Evolutionary conservation across 108 stramenopile species (phyloP).

Genomic region (Aurantiochytrium sp.): DNA sequence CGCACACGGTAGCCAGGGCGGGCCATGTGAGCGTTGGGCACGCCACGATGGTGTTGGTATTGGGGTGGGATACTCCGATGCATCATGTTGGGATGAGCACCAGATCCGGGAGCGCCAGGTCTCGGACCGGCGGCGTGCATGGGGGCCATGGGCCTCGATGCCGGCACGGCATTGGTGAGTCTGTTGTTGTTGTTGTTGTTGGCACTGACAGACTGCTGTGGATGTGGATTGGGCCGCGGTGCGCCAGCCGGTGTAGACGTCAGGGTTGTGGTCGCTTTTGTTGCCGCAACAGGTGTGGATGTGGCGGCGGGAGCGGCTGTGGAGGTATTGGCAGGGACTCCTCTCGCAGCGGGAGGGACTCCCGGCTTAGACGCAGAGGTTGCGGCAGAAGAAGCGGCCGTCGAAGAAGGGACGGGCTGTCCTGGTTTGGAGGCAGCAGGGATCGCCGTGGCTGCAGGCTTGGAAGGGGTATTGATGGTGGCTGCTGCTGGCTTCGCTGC

Average conservation of each 20-base stretch:
- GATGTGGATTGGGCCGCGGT: not conserved
- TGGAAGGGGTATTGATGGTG: too few species aligned
- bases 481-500: not conserved
- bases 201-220: not conserved
- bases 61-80: not conserved
- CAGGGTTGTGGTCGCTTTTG: not conserved
- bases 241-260: not conserved
- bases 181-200: not conserved
- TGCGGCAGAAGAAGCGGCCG: too few species aligned
- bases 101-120: too few species aligned
- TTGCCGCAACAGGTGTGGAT: not conserved
- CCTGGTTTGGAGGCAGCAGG: too few species aligned
- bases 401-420: too few species aligned
- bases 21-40: not conserved
- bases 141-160: not conserved
- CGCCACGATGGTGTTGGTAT: not conserved
- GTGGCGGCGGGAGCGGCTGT: not conserved
- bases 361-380: not conserved
- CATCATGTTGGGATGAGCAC: not conserved
- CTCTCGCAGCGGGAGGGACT: not conserved
- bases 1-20: not conserved
- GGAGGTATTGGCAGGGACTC: not conserved
- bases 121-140: too few species aligned
- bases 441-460: too few species aligned
- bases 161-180: not conserved